Evolutionary conservation across 2,329 filamentous ascomycete species (phyloP).

Genomic region (Periconia sp.): DNA sequence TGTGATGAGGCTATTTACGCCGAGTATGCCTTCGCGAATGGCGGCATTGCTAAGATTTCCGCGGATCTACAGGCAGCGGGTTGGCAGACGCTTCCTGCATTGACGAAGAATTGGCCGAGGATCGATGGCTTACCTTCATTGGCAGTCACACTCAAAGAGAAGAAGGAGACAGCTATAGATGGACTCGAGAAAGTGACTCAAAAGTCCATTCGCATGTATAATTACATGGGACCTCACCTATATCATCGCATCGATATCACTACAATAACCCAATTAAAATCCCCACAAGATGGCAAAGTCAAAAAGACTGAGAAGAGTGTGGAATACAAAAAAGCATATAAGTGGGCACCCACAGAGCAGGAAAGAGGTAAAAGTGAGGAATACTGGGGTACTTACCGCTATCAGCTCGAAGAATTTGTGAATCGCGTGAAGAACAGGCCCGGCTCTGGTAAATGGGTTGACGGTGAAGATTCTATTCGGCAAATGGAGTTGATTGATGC

Average conservation of each 20-base stretch:
- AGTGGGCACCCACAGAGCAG: conserved; percentile 40
- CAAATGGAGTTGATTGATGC: conserved; percentile 45
- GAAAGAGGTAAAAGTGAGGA: conserved; percentile 20
- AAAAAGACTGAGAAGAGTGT: conserved; percentile 8
- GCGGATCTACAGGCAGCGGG: conserved; percentile 22
- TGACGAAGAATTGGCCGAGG: conserved; percentile 28
- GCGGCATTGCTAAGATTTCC: conserved; percentile 19
- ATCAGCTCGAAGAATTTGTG: conserved; percentile 44
- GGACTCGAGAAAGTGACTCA: conserved; percentile 14
- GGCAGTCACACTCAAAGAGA: conserved; percentile 14
- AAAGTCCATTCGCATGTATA: conserved; percentile 19
- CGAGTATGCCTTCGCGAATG: conserved; percentile 27
- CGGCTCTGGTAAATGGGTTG: conserved; percentile 35
- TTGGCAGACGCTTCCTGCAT: conserved; percentile 23
- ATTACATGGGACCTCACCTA: conserved; percentile 27
- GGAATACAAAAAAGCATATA: conserved; percentile 16
- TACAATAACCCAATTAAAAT: conserved; percentile 6
- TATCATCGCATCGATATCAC: conserved; percentile 30
- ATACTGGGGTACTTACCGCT: conserved; percentile 41
- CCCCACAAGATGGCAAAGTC: conserved; percentile 9
- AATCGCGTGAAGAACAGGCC: conserved; percentile 34
- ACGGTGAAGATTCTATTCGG: conserved; percentile 39
- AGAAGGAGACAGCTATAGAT: conserved; percentile 8
- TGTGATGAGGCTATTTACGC: conserved; percentile 29
- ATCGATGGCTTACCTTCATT: conserved; percentile 14